Conservation (phyloP, 2,329 filamentous ascomycete species). For the Nemania sp. region DNA sequence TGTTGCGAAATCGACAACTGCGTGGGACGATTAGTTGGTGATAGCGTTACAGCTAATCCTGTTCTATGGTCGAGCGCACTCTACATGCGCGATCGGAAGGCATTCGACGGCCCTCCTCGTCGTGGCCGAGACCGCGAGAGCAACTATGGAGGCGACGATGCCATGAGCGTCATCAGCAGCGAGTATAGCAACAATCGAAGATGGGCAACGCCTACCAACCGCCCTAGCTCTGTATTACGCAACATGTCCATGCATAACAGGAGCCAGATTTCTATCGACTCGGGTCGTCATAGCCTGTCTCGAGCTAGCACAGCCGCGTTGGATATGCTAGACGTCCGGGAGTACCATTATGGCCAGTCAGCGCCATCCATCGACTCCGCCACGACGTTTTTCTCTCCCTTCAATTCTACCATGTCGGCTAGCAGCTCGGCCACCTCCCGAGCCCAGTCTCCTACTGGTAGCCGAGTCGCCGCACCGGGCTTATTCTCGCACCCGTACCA, state of each 20-base stretch:
- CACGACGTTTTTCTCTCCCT: conserved; percentile 88
- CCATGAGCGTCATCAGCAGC: conserved; percentile 59
- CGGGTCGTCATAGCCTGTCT: conserved; percentile 65
- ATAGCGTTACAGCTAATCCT: conserved; percentile 81
- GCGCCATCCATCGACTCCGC: conserved; percentile 76
- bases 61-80: conserved; percentile 92
- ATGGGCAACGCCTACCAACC: conserved; percentile 48
- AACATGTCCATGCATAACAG: conserved; percentile 63
- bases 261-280: conserved; percentile 73
- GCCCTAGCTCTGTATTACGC: conserved; percentile 59
- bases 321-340: conserved; percentile 70
- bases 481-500: conserved; percentile 53
- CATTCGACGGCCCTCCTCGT: conserved; percentile 53
- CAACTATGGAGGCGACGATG: conserved; percentile 54
- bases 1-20: conserved; percentile 88
- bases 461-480: conserved; percentile 60
- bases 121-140: conserved; percentile 51
- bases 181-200: conserved; percentile 54
- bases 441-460: conserved; percentile 65
- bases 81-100: conserved; percentile 75
- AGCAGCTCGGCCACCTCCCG: conserved; percentile 63
- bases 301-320: conserved; percentile 61
- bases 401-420: conserved; percentile 70
- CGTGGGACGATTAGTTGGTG: conserved; percentile 81
- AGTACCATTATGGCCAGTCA: conserved; percentile 70